Conservation (phyloP, 139 green algal genomes). For the Ostreobium quekettii region DNA sequence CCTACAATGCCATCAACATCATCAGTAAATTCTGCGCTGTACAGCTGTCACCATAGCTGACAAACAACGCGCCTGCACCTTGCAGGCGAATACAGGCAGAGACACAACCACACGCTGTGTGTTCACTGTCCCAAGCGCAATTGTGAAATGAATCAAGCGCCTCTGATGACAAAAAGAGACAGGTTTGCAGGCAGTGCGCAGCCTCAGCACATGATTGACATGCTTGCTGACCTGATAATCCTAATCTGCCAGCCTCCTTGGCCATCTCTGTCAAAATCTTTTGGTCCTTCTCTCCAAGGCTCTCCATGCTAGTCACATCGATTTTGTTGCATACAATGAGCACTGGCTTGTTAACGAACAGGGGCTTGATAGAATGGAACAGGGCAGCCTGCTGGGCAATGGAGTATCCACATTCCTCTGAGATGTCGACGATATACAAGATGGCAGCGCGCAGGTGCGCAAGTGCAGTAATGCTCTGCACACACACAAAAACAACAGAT, state of each 20-base stretch:
- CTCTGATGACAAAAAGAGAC: too few species aligned
- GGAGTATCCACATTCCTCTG: constrained; percentile 89
- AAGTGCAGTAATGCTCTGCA: constrained; percentile 88
- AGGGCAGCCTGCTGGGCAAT: constrained; percentile 85
- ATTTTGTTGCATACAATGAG: constrained; percentile 95
- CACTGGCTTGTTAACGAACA: constrained; percentile 98
- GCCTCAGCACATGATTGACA: not conserved
- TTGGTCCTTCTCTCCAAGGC: not conserved
- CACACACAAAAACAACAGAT: not conserved
- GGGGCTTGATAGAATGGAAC: constrained; percentile 91
- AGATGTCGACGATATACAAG: constrained; percentile 95
- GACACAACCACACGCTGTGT: too few species aligned
- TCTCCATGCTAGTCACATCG: constrained; percentile 42
- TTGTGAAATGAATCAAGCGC: too few species aligned
- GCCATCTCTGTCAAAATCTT: not conserved
- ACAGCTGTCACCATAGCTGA: too few species aligned
- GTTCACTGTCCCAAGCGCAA: too few species aligned
- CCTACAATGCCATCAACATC: too few species aligned
- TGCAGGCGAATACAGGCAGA: too few species aligned
- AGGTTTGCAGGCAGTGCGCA: too few species aligned
- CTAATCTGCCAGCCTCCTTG: not conserved
- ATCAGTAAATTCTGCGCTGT: too few species aligned
- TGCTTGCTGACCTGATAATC: not conserved
- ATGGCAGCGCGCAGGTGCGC: constrained; percentile 93
- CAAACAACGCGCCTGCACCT: too few species aligned